phyloP scores from a whole-genome alignment of 2,329 filamentous ascomycete species.

The Ceratocystis huliohia region DNA sequence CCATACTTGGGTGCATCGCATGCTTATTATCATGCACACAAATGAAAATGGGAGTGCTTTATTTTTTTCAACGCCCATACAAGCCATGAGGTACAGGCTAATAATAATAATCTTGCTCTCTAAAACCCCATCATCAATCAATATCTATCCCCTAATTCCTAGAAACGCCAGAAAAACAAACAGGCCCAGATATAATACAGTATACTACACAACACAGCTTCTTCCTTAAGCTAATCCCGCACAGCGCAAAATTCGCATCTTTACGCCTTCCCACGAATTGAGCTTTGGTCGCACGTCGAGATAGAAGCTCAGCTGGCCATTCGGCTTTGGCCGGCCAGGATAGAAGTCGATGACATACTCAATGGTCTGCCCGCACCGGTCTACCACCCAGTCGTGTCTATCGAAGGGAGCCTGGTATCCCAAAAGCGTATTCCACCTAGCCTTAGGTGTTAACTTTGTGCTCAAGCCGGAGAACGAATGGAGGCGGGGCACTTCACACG shows the following conservation, averaged over 20 bases:
- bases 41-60: conserved; percentile 4
- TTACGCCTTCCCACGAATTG: conserved; percentile 54
- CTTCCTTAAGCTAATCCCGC: conserved; percentile 33
- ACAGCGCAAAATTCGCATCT: conserved; percentile 47
- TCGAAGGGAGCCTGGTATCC: conserved; percentile 93
- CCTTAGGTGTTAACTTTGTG: conserved; percentile 62
- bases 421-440: conserved; percentile 66
- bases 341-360: conserved; percentile 99
- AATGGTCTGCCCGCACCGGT: conserved; percentile 70
- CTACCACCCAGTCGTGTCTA: conserved; percentile 92
- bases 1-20: too few species aligned
- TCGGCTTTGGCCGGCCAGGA: conserved; percentile 45
- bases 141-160: neutral
- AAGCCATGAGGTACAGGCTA: neutral
- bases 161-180: conserved; percentile 23
- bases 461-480: conserved; percentile 70
- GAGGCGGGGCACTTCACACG: conserved; percentile 63
- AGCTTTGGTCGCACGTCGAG: conserved; percentile 56
- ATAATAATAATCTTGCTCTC: neutral
- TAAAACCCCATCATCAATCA: neutral
- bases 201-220: conserved; percentile 16
- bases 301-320: conserved; percentile 45
- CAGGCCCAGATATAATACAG: conserved; percentile 22
- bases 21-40: too few species aligned
- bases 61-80: neutral